Conservation (phyloP, 1,284 basidiomycete genomes). For the Heterobasidion irregulare region DNA sequence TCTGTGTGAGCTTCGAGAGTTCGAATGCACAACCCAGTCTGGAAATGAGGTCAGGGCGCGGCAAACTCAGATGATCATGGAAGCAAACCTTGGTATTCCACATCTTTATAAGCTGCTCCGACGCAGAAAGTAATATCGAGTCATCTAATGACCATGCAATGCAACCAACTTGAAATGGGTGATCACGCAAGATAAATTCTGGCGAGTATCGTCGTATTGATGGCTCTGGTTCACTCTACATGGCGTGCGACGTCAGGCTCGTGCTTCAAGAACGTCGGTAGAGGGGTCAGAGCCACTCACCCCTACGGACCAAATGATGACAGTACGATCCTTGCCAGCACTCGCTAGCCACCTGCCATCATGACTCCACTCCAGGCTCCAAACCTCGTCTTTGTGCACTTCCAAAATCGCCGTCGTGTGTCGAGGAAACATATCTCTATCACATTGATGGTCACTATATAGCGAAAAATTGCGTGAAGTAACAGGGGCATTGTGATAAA, state of each 20-base stretch:
- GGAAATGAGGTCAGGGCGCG: conserved; percentile 5
- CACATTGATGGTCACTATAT: conserved; percentile 81
- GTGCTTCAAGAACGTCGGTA: not conserved
- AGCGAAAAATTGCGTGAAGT: conserved; percentile 65
- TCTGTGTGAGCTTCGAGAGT: conserved; percentile 72
- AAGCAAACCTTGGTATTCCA: conserved; percentile 76
- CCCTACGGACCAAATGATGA: conserved; percentile 84
- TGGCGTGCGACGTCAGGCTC: not conserved
- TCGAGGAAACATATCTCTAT: conserved; percentile 76
- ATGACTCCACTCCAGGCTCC: conserved; percentile 94
- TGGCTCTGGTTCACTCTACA: conserved; percentile 39
- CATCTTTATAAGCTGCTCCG: conserved; percentile 74
- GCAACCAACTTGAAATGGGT: conserved; percentile 69
- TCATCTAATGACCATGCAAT: conserved; percentile 91
- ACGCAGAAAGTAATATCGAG: conserved; percentile 69
- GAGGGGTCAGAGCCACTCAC: conserved; percentile 34
- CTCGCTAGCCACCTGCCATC: conserved; percentile 82
- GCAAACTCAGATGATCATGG: not conserved
- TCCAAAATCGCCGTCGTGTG: conserved; percentile 78
- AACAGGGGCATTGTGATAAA: conserved; percentile 71
- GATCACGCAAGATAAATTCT: conserved; percentile 61
- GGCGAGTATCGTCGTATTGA: conserved; percentile 27
- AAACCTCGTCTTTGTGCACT: conserved; percentile 90
- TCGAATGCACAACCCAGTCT: conserved; percentile 66
- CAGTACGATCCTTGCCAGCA: conserved; percentile 79